phyloP scores from a whole-genome alignment of 2,329 filamentous ascomycete genomes.

The Capronia epimyces region DNA sequence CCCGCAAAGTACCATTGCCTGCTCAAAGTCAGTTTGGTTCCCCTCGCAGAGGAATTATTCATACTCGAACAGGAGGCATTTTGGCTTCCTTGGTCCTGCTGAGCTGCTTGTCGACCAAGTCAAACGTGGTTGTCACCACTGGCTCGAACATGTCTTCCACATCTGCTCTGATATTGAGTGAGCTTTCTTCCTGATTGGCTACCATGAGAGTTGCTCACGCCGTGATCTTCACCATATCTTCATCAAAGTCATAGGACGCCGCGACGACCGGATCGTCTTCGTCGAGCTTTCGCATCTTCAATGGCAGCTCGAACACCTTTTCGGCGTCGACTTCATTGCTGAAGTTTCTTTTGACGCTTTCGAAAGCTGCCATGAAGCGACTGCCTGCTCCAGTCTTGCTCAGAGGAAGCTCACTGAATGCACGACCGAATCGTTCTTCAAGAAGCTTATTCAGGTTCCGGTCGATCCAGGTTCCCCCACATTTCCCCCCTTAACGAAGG shows the following conservation, averaged over 20 bases:
- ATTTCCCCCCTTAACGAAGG: slow-evolving; percentile 32
- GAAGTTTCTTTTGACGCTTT: slow-evolving; percentile 33
- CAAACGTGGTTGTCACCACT: slow-evolving; percentile 10
- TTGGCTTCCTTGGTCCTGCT: slow-evolving; percentile 4
- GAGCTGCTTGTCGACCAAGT: slow-evolving; percentile 12
- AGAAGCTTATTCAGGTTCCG: slow-evolving; percentile 33
- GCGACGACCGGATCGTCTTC: not conserved
- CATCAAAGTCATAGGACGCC: not conserved
- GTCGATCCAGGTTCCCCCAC: slow-evolving; percentile 35
- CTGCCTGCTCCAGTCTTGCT: slow-evolving; percentile 32
- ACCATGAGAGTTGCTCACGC: not conserved
- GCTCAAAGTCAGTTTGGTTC: not conserved
- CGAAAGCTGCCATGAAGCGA: slow-evolving; percentile 35
- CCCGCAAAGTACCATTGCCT: slow-evolving; percentile 17
- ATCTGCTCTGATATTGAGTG: slow-evolving; percentile 7
- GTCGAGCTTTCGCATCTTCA: not conserved
- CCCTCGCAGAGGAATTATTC: not conserved
- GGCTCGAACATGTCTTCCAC: slow-evolving; percentile 16
- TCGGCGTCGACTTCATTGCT: slow-evolving; percentile 7
- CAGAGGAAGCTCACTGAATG: slow-evolving; percentile 29
- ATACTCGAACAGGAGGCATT: not conserved
- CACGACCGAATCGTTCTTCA: slow-evolving; percentile 29
- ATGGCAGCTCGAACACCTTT: not conserved
- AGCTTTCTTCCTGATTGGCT: not conserved
- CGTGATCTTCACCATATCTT: not conserved